Conservation (phyloP, 805 yeast genomes). For the Starmerella asiatica region DNA sequence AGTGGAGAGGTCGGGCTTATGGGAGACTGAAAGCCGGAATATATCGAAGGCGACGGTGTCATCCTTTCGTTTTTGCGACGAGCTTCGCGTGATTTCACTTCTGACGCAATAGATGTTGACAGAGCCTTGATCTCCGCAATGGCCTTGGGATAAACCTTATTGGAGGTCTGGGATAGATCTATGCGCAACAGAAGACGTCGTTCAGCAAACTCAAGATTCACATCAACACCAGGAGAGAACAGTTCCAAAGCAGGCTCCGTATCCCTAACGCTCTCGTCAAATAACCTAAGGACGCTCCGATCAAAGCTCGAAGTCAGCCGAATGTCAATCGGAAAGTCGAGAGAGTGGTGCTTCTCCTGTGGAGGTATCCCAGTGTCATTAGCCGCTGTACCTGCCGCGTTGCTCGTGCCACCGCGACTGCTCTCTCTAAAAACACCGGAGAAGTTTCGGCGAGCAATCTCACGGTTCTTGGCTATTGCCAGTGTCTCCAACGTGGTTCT, state of each 20-base stretch:
- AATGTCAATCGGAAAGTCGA: conserved; percentile 9
- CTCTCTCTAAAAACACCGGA: too few species aligned
- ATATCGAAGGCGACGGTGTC: background rate
- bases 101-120: conserved; percentile 29
- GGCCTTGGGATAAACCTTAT: conserved; percentile 55
- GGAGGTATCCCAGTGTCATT: background rate
- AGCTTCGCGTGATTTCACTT: conserved; percentile 31
- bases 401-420: too few species aligned
- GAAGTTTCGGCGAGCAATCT: background rate
- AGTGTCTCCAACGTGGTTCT: conserved; percentile 2
- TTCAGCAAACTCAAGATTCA: conserved; percentile 38
- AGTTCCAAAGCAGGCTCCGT: conserved; percentile 33
- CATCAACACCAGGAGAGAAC: conserved; percentile 61
- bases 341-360: background rate
- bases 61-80: background rate
- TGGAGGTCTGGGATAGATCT: conserved; percentile 54
- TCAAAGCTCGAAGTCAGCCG: conserved; percentile 13
- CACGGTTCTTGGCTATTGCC: background rate
- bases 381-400: background rate
- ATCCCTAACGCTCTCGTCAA: conserved; percentile 19
- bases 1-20: background rate
- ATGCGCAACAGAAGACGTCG: conserved; percentile 34
- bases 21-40: background rate
- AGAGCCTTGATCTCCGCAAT: conserved; percentile 37
- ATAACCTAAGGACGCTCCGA: conserved; percentile 14